Conservation (phyloP, 163 green algal species). For the Chlamydomonas reinhardtii region DNA sequence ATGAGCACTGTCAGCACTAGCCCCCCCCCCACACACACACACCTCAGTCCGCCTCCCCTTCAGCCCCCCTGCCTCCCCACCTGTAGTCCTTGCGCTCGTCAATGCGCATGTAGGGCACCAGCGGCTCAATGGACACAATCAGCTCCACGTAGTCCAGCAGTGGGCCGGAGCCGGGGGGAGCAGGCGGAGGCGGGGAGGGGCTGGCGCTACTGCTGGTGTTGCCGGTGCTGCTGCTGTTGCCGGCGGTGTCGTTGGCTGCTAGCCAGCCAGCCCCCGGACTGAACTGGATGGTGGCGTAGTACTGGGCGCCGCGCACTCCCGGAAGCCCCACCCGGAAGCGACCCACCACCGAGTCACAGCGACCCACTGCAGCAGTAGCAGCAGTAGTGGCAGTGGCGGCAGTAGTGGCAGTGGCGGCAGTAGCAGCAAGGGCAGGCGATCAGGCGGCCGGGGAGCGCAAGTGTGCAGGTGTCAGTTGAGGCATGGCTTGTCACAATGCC, state of each 20-base stretch:
- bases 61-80: background rate
- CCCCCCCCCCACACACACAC: background rate
- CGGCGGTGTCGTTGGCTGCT: background rate
- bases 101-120: background rate
- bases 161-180: background rate
- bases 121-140: constrained; percentile 32
- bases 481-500: too few relatives aligned
- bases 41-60: too few relatives aligned
- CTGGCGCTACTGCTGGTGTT: too few relatives aligned
- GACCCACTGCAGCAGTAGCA: background rate
- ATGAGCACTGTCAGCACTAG: too few relatives aligned
- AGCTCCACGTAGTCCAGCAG: constrained; percentile 19
- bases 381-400: too few relatives aligned
- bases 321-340: constrained; percentile 1
- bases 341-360: constrained; percentile 9
- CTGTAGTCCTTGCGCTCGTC: constrained; percentile 43
- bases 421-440: too few relatives aligned
- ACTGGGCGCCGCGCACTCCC: constrained; percentile 7
- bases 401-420: too few relatives aligned
- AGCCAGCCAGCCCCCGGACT: background rate
- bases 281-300: constrained; percentile 22
- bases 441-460: too few relatives aligned
- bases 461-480: too few relatives aligned
- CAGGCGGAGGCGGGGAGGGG: background rate
- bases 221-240: background rate